Base-by-base conservation (phyloP, 2,329 filamentous ascomycete genomes). In the Decorospora gaudefroyi region DNA sequence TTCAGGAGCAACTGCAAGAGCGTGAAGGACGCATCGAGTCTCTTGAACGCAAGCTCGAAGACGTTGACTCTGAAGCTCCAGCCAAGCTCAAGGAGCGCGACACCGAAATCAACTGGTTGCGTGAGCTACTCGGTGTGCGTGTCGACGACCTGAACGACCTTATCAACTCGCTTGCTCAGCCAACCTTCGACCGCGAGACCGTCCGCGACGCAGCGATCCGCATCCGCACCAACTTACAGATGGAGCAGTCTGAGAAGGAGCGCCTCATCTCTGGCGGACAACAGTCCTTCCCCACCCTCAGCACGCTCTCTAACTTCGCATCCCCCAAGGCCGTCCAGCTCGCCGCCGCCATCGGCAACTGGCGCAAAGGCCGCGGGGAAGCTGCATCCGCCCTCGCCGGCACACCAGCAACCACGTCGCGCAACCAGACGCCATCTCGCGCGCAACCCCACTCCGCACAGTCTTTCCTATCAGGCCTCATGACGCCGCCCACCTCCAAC, bases 191-290 rank as follows among this genome's bases (percentile, higher is more conserved):
- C 68, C 82, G 83, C 44, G 83, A 90, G 51, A 80, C 82, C 4
- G 87, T 96, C 53, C 88, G 88, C 60, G 91, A 97, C 66, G 90
- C 91, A 4, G 88, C 90, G 23, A 97, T 97, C 59, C 86, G 93
- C 39, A 84, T 99, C 49, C 89, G 90, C 67, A 89, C 93, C 10
- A 96, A 96, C 63, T 78, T 99, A 23, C 90, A 97, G 68, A 99
- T 99, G 93, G 92, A 99, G 70, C 88, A 95, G 67, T 90, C 96
- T 68, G 91, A 96, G 72, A 88, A 90, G 37, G 92, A 97, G 70
- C 82, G 93, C 47, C 85, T 89, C 1, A 81, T 88, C 72, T 84
- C 86, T 10, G 86, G 83, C 49, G 72, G 77, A 13, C 63, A 62
- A 30, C 70, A 75, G 47, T 82, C 78, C 40, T 77, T 93, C 57